A percentile compares a stretch with the other conserved stretches of the same genome.
Conservation (phyloP, 306 rosid species). For the Styphnolobium japonicum region DNA sequence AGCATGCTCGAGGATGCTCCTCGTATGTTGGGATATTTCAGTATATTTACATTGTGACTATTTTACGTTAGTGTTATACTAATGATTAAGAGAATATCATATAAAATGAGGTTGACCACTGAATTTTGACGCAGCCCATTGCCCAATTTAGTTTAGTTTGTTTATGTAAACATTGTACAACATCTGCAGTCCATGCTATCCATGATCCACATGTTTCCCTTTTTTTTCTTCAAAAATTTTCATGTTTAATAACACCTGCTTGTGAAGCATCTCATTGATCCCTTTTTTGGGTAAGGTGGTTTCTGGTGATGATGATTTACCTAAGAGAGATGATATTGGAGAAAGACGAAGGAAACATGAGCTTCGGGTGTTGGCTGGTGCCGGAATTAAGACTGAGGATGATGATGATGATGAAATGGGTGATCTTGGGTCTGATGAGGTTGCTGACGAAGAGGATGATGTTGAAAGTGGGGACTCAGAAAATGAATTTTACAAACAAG, state of each 20-base stretch:
- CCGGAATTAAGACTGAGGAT: conserved; percentile 55
- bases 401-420: conserved; percentile 38
- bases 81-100: not conserved
- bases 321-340: conserved; percentile 70
- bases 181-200: conserved; percentile 4
- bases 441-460: conserved; percentile 41
- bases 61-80: not conserved
- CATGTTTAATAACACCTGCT: conserved; percentile 2
- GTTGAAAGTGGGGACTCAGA: conserved; percentile 52
- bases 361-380: conserved; percentile 64
- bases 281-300: conserved; percentile 48
- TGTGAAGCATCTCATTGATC: conserved; percentile 1
- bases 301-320: conserved; percentile 94
- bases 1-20: not conserved
- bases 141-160: not conserved
- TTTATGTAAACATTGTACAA: not conserved
- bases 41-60: not conserved
- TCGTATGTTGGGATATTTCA: not conserved
- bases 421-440: conserved; percentile 31
- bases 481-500: conserved; percentile 67
- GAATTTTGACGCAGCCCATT: not conserved
- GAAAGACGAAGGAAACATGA: conserved; percentile 74
- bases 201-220: not conserved
- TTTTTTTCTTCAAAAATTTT: not conserved
- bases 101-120: conserved; percentile 1